Evolutionary conservation across 2,329 filamentous ascomycete genomes (phyloP).

Genomic region (Arachnopeziza araneosa): DNA sequence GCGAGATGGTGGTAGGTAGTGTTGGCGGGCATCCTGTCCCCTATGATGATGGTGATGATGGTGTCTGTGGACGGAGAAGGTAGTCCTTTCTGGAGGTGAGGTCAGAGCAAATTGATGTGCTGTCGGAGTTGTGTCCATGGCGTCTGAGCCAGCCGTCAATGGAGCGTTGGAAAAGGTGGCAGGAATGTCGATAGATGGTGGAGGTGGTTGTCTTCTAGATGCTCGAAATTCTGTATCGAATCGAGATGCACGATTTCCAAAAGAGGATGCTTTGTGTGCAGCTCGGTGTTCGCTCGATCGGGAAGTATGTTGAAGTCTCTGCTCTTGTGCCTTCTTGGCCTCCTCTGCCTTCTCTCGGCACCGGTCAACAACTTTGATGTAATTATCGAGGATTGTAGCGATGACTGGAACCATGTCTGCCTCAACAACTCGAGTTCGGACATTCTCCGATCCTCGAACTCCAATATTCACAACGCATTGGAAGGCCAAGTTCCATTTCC

Average conservation of each 20-base stretch:
- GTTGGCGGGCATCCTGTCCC: constrained; percentile 45
- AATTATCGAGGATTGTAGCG: constrained; percentile 96
- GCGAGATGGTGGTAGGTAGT: constrained; percentile 44
- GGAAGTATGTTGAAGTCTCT: constrained; percentile 33
- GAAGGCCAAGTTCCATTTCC: constrained; percentile 99
- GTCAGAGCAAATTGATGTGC: constrained; percentile 57
- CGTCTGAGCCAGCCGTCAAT: constrained; percentile 40
- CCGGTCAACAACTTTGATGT: constrained; percentile 93
- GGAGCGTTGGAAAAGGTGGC: constrained; percentile 45
- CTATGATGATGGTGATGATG: constrained; percentile 47
- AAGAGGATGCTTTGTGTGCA: constrained; percentile 34
- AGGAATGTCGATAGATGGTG: constrained; percentile 77
- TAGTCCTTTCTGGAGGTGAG: constrained; percentile 66
- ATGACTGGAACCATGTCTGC: constrained; percentile 99
- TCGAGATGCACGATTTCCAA: constrained; percentile 47
- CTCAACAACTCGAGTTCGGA: constrained; percentile 92
- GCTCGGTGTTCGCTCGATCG: constrained; percentile 25
- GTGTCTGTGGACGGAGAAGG: constrained; percentile 50
- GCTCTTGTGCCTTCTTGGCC: constrained; percentile 54
- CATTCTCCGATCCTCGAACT: constrained; percentile 87
- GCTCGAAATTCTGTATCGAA: constrained; percentile 54
- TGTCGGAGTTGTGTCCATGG: constrained; percentile 57
- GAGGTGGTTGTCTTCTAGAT: constrained; percentile 73
- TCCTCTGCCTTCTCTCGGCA: constrained; percentile 83
- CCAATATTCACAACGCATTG: constrained; percentile 99